These are phyloP conservation scores for Salpingoeca rosetta DNA, from an alignment of 78 protist genomes.

Conservation along the genomic window DNA sequence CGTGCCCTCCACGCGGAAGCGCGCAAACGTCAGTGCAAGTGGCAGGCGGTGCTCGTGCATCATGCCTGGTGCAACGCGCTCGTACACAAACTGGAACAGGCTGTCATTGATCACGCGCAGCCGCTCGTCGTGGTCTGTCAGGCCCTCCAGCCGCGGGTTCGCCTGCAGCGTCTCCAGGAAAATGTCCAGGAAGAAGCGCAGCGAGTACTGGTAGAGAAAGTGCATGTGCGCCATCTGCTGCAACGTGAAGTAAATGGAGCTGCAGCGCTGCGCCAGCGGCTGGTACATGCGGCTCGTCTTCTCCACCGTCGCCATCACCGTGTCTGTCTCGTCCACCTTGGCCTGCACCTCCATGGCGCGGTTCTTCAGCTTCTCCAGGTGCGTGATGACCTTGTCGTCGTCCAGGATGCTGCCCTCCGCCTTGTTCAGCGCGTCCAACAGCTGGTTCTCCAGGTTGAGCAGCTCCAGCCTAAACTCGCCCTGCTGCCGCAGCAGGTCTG, in stretches of 20 bases:
- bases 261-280: conserved; percentile 59
- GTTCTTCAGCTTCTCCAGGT: conserved; percentile 70
- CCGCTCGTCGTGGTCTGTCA: conserved; percentile 46
- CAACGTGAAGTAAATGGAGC: conserved; percentile 74
- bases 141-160: conserved; percentile 25
- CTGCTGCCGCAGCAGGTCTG: conserved; percentile 72
- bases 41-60: conserved; percentile 64
- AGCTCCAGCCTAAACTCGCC: conserved; percentile 80
- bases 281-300: conserved; percentile 44
- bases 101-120: conserved; percentile 31
- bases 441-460: conserved; percentile 74
- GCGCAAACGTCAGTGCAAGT: conserved; percentile 76
- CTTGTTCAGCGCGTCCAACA: conserved; percentile 50
- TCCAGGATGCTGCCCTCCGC: conserved; percentile 80
- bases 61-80: conserved; percentile 50
- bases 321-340: conserved; percentile 39
- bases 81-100: conserved; percentile 24
- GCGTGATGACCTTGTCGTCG: conserved; percentile 72
- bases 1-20: conserved; percentile 33
- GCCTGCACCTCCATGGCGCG: conserved; percentile 41
- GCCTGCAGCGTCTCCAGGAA: conserved; percentile 63
- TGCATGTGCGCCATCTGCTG: conserved; percentile 66
- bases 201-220: conserved; percentile 82
- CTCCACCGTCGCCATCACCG: conserved; percentile 48
- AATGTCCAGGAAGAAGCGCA: conserved; percentile 46